phyloP scores from a whole-genome alignment of 306 rosid genomes.

The Amphicarpaea edgeworthii region DNA sequence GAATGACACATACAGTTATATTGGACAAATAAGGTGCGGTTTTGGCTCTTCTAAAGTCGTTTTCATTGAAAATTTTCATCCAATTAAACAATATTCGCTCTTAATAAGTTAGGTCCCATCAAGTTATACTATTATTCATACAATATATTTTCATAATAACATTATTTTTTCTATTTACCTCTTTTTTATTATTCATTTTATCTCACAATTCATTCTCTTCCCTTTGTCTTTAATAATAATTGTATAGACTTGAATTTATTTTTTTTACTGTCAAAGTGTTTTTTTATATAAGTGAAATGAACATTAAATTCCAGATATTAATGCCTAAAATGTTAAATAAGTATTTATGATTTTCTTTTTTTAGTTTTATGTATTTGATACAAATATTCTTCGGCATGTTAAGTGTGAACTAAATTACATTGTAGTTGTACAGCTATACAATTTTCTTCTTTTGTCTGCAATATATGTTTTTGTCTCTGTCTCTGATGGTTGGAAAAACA shows the following conservation, averaged over 20 bases:
- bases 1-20: neutral
- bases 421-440: neutral
- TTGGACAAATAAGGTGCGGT: neutral
- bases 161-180: neutral
- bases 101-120: neutral
- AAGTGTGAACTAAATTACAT: neutral
- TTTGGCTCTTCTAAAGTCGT: neutral
- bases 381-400: neutral
- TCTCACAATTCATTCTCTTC: neutral
- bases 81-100: neutral
- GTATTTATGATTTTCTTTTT: too few species aligned
- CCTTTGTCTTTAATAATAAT: too few species aligned
- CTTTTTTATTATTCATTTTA: neutral
- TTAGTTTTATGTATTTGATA: too few species aligned
- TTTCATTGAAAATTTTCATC: neutral
- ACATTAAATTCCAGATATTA: too few species aligned
- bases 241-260: too few species aligned
- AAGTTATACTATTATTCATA: neutral
- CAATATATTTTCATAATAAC: neutral
- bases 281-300: too few species aligned
- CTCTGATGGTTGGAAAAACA: neutral
- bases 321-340: too few species aligned
- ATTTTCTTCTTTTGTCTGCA: neutral
- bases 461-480: neutral
- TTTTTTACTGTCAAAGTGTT: too few species aligned